phyloP scores from a whole-genome alignment of 495 filamentous ascomycete genomes.

The Penicillium lividum region DNA sequence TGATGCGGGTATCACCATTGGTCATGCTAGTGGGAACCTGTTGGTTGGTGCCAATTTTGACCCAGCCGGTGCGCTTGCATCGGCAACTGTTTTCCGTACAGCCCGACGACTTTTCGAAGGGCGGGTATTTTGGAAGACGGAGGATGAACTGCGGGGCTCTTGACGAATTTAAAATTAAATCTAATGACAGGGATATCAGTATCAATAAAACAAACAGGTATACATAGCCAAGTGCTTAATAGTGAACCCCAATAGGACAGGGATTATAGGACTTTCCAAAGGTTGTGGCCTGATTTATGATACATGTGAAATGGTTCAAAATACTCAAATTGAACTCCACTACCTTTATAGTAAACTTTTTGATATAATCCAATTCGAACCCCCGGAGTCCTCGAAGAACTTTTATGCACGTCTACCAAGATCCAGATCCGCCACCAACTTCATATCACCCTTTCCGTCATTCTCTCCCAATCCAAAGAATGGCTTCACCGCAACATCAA shows the following conservation, averaged over 20 bases:
- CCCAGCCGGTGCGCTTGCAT: constrained; percentile 39
- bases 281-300: neutral
- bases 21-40: constrained; percentile 62
- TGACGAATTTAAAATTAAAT: constrained; percentile 38
- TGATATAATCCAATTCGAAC: neutral
- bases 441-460: constrained; percentile 43
- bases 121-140: constrained; percentile 51
- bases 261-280: too few relatives aligned
- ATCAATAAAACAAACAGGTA: neutral
- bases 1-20: constrained; percentile 50
- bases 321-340: too few relatives aligned
- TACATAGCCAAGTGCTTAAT: neutral
- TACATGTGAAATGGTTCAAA: too few relatives aligned
- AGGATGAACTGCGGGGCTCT: constrained; percentile 39
- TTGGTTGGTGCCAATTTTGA: constrained; percentile 53
- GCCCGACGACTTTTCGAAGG: constrained; percentile 60
- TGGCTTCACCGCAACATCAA: constrained; percentile 62
- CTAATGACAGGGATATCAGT: neutral
- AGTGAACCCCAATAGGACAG: neutral
- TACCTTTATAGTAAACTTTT: neutral
- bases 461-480: constrained; percentile 53
- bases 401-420: constrained; percentile 50
- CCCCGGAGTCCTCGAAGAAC: neutral
- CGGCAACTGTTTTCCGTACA: constrained; percentile 56
- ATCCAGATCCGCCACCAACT: constrained; percentile 61